These are phyloP conservation scores for Amoeboaphelidium protococcarum DNA, from an alignment of 371 early-diverging fungal species.

Conservation along the genomic window DNA sequence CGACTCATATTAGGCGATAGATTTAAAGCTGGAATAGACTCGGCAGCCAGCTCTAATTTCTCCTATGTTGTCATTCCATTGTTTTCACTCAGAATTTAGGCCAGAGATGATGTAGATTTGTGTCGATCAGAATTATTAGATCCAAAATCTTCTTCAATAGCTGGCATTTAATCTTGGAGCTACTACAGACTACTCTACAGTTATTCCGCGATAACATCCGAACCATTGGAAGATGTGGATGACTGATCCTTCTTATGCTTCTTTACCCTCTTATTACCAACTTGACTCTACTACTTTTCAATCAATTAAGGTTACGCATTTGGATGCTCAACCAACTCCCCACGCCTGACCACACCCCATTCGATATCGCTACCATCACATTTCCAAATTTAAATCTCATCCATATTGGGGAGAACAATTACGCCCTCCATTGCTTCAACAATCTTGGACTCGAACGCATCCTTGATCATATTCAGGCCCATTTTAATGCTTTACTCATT, in stretches of 20 bases:
- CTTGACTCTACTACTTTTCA: neutral
- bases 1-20: neutral
- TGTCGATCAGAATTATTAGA: neutral
- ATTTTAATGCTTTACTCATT: neutral
- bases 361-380: neutral
- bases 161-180: too few species aligned
- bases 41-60: neutral
- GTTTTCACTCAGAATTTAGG: neutral
- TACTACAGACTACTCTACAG: too few species aligned
- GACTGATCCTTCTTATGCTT: neutral
- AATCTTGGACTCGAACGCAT: neutral
- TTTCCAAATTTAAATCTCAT: neutral
- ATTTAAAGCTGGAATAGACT: neutral
- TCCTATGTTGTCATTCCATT: neutral
- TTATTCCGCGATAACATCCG: neutral
- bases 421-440: neutral
- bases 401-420: neutral
- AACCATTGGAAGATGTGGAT: neutral
- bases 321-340: neutral
- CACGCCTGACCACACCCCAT: neutral
- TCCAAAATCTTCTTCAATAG: too few species aligned
- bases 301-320: neutral
- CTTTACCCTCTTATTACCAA: neutral
- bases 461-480: neutral
- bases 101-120: neutral